These are phyloP conservation scores for Medicago lupulina DNA, from an alignment of 306 rosid genomes.

Conservation along the genomic window DNA sequence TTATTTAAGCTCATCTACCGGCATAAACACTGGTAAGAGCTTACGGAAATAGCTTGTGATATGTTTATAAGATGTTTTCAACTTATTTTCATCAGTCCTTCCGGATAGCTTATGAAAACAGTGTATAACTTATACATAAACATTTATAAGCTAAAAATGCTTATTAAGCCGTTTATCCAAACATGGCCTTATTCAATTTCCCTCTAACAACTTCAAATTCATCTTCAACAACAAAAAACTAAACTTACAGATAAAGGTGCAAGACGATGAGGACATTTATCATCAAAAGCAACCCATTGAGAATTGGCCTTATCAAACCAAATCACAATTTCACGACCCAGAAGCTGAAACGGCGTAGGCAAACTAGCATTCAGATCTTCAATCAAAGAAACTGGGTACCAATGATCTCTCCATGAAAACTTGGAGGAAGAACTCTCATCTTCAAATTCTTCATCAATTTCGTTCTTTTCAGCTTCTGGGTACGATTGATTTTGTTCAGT, in stretches of 20 bases:
- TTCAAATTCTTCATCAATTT: constrained; percentile 49
- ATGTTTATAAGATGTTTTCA: not conserved
- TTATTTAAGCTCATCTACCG: not conserved
- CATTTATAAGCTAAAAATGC: not conserved
- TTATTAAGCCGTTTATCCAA: not conserved
- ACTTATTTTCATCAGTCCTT: not conserved
- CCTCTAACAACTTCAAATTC: constrained; percentile 10
- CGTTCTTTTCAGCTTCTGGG: constrained; percentile 45
- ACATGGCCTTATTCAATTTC: not conserved
- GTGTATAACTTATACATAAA: not conserved
- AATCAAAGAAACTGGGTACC: constrained; percentile 94
- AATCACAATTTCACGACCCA: constrained; percentile 84
- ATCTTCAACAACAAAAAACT: constrained; percentile 27
- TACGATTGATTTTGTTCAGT: constrained; percentile 45
- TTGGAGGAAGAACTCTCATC: constrained; percentile 65
- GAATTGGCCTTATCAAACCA: constrained; percentile 73
- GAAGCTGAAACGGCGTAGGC: constrained; percentile 94
- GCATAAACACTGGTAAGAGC: not conserved
- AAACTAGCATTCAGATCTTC: constrained; percentile 80
- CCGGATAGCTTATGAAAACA: not conserved
- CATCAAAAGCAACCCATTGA: constrained; percentile 91
- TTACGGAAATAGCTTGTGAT: not conserved
- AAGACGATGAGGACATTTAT: constrained; percentile 95
- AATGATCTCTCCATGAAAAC: constrained; percentile 95
- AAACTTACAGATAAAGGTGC: constrained; percentile 92